These are phyloP conservation scores for Blastobotrys malaysiensis DNA, from an alignment of 1,139 yeast species.

Conservation along the genomic window DNA sequence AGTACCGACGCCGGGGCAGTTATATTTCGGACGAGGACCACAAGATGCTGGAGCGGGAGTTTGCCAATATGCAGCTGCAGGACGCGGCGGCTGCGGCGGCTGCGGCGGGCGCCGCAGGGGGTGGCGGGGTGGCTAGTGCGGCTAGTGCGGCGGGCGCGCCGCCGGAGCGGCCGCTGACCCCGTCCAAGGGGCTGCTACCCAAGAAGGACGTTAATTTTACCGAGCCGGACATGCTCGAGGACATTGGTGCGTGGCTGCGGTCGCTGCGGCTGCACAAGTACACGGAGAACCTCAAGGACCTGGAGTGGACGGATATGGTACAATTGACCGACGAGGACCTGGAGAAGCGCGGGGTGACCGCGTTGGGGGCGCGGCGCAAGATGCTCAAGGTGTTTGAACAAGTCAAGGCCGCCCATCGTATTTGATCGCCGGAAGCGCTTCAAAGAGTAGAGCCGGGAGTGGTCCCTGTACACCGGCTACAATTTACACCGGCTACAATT, in stretches of 20 bases:
- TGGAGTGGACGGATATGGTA: constrained; percentile 75
- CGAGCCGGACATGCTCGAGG: constrained; percentile 57
- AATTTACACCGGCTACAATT: too few relatives aligned
- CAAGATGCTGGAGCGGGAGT: constrained; percentile 18
- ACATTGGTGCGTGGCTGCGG: constrained; percentile 91
- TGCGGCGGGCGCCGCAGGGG: not conserved
- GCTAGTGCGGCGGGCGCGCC: too few relatives aligned
- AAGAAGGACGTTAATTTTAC: constrained; percentile 46
- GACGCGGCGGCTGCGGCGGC: constrained; percentile 3
- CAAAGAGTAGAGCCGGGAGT: too few relatives aligned
- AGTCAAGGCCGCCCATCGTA: constrained; percentile 44
- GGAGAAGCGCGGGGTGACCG: constrained; percentile 78
- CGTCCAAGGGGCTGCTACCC: not conserved
- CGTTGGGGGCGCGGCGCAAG: constrained; percentile 92
- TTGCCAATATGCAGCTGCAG: constrained; percentile 16
- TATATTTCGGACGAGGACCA: constrained; percentile 20
- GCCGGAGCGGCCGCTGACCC: not conserved
- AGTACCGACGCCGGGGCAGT: constrained; percentile 25
- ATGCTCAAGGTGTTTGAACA: constrained; percentile 85
- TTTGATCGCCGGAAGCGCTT: constrained; percentile 1
- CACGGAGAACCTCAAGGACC: constrained; percentile 72
- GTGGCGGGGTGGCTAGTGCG: too few relatives aligned
- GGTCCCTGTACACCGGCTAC: too few relatives aligned
- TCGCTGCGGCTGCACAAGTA: constrained; percentile 86
- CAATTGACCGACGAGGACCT: constrained; percentile 63